Evolutionary conservation across 108 stramenopile species (phyloP).

Genomic region (Epithemia pelagica): DNA sequence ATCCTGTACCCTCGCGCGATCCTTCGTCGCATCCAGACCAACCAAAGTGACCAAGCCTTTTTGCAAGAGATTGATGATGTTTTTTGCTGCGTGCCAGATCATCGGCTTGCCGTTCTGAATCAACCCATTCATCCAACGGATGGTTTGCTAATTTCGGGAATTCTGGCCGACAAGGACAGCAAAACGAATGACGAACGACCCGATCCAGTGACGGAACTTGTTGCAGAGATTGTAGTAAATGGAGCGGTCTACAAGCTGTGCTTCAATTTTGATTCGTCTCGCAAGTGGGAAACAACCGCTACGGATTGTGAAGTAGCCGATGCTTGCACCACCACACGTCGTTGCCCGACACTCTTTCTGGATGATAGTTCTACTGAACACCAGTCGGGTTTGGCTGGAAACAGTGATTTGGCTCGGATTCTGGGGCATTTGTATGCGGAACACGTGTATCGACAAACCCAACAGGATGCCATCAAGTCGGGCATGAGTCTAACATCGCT

Average conservation of each 20-base stretch:
- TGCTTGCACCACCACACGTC: background rate
- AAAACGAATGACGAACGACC: background rate
- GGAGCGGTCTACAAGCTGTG: background rate
- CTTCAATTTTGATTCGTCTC: background rate
- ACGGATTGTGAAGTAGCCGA: background rate
- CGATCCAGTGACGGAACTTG: background rate
- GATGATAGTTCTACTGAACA: background rate
- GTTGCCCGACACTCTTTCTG: background rate
- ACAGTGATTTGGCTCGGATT: slow-evolving; percentile 1
- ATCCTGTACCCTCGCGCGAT: background rate
- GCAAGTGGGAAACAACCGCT: background rate
- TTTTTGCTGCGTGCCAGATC: background rate
- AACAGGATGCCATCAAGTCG: background rate
- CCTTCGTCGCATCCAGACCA: background rate
- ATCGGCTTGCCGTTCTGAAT: background rate
- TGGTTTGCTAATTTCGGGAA: background rate
- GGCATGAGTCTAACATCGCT: background rate
- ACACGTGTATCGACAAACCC: background rate
- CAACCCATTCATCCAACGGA: background rate
- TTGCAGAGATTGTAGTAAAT: background rate
- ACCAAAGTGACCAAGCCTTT: background rate
- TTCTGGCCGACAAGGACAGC: background rate
- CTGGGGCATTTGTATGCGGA: slow-evolving; percentile 2
- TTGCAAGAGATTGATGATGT: slow-evolving; percentile 1
- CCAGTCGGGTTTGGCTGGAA: background rate